Conservation (phyloP, 345 rosid genomes). For the Geranium brycei region DNA sequence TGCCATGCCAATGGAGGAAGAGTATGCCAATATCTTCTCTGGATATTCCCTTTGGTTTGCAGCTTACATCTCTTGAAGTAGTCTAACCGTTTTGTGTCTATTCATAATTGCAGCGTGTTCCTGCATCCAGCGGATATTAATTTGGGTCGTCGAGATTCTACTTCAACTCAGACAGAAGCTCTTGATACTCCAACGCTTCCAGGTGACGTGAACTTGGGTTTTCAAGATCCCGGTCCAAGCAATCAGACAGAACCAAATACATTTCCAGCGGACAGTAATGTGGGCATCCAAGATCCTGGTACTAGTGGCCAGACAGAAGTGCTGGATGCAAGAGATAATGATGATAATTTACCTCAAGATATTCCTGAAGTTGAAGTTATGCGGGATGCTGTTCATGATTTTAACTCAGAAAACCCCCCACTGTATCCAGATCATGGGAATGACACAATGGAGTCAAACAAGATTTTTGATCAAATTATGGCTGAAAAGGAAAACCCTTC, state of each 20-base stretch:
- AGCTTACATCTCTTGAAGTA: not conserved
- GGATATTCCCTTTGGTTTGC: not conserved
- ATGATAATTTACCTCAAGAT: constrained; percentile 19
- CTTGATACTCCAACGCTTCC: too few species aligned
- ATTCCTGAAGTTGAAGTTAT: constrained; percentile 43
- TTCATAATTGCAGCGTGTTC: constrained; percentile 15
- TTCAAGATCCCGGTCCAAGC: constrained; percentile 19
- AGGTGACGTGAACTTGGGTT: too few species aligned
- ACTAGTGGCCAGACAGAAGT: constrained; percentile 1
- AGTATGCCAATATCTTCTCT: constrained; percentile 24
- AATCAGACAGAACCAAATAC: constrained; percentile 22
- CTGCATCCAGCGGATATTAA: constrained; percentile 12
- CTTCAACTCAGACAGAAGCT: constrained; percentile 11
- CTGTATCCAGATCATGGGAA: constrained; percentile 13
- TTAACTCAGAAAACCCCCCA: constrained; percentile 21
- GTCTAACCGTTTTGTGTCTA: not conserved
- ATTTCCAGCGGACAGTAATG: not conserved
- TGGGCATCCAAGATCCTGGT: not conserved
- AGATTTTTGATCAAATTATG: constrained; percentile 18
- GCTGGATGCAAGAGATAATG: constrained; percentile 10
- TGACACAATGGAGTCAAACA: constrained; percentile 28
- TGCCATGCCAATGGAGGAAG: constrained; percentile 21
- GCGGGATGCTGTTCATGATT: constrained; percentile 38
- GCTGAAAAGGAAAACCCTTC: constrained; percentile 30
- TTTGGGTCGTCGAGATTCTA: constrained; percentile 4